Conservation (phyloP, 2,329 filamentous ascomycete species). For the Fusarium hainanense region DNA sequence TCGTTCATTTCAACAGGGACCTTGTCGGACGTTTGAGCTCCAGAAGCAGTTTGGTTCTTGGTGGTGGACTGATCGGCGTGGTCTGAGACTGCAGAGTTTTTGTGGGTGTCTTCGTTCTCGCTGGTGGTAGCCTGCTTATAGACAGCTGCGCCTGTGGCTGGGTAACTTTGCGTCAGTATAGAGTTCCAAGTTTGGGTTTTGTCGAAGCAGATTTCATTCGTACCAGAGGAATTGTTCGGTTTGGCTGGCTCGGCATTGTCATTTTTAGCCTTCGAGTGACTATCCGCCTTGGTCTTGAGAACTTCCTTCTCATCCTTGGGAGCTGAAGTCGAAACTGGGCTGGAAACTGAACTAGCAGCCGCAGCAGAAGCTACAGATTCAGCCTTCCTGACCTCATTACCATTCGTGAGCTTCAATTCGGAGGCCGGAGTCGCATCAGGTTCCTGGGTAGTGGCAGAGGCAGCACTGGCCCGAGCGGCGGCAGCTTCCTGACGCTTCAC, state of each 20-base stretch:
- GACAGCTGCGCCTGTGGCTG: conserved; percentile 22
- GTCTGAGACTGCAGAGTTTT: conserved; percentile 26
- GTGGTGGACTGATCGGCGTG: conserved; percentile 43
- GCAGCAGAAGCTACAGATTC: conserved; percentile 2
- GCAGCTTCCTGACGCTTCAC: conserved; percentile 53
- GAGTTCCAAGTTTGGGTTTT: background rate
- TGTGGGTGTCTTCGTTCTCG: conserved; percentile 30
- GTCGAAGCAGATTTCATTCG: conserved; percentile 18
- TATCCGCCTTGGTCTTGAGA: conserved; percentile 24
- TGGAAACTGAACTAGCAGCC: conserved; percentile 16
- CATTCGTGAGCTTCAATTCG: conserved; percentile 41
- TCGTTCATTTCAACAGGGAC: conserved; percentile 6
- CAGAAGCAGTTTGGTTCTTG: conserved; percentile 20
- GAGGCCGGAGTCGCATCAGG: conserved; percentile 8
- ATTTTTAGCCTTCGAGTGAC: conserved; percentile 26
- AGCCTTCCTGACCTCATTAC: conserved; percentile 23
- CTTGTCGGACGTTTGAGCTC: conserved; percentile 19
- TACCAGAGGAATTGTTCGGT: conserved; percentile 40
- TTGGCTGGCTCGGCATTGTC: conserved; percentile 4
- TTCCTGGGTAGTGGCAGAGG: conserved; percentile 23
- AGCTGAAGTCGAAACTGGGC: conserved; percentile 23
- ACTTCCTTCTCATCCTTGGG: conserved; percentile 23
- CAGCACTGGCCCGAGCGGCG: conserved; percentile 44
- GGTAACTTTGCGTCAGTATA: conserved; percentile 28
- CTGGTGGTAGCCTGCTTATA: conserved; percentile 29